Base-by-base conservation (phyloP, 2,329 filamentous ascomycete genomes). In the Nemania sp. region DNA sequence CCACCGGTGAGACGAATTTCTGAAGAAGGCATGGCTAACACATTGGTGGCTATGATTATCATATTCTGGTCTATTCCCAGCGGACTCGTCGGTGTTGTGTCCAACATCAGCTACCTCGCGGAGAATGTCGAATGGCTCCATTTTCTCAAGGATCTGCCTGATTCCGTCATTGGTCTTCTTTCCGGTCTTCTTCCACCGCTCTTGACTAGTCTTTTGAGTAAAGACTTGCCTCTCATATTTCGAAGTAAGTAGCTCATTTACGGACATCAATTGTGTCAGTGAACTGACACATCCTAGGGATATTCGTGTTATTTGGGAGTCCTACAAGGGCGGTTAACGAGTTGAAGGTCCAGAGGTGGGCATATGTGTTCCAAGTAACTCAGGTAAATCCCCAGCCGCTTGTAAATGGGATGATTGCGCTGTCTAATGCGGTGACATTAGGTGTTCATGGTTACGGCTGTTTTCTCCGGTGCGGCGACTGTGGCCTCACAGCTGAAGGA, bases 51-150 rank as follows among this genome's bases (percentile, higher is more conserved):
- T 5, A 83, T 80, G 4, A 77, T 90, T 44, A 88, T 97, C 67
- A 77, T 96, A 60, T 97, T 97, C 77, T 99, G 94, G 84, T 84
- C 84, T 8, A 77, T 86, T 41, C 84, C 84, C 1, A 81, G 95
- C 7, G 90, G 89, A 8, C 78, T 93, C 42, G 89, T 97, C 31
- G 93, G 91, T 73, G 72, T 87, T 8, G 84, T 97, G 54, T 94
- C 91, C 34, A 96, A 97, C 68, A 84, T 97, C 62, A 78, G 86
- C 59, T 88, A 82, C 46, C 75, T 97, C 1, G 74, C 81, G 26
- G 80, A 82, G 51, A 73, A 70, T 8, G 76, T 93, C 20, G 80
- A 81, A 1, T 96, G 87, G 72, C 77, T 97, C 24, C 68, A 70
- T 1, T 97, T 91, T 77, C 83, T 97, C 57, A 77, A 83, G 37